Evolutionary conservation across 2,329 filamentous ascomycete species (phyloP), one percentile per base, ranked within the genome.

Genomic region (Epichloe sp.): DNA sequence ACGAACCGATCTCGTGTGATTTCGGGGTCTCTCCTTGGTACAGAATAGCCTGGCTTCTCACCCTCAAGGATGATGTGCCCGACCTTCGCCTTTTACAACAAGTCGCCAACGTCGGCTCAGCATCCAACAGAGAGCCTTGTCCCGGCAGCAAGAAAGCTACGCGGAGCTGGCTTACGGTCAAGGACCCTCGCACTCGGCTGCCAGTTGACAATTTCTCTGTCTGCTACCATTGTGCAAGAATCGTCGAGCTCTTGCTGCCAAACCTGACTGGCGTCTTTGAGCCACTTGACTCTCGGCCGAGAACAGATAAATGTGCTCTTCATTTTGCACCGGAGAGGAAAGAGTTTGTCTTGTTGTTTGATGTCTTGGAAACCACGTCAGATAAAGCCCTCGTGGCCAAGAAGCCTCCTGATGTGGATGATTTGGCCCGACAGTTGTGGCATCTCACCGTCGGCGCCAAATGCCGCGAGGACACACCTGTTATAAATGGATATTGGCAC

Each of bases 21-120:
- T 88, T 96, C 65, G 87, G 86, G 34, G 76, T 80, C 12, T 76
- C 74, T 0, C 79, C 84, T 1, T 96, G 89, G 88, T 84, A 88
- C 59, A 82, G 87, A 31, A 80, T 95, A 40, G 89, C 89, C 1
- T 95, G 86, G 80, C 74, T 90, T 3, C 74, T 95, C 55, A 90
- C 83, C 2, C 70, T 86, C 49, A 88, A 89, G 65, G 79, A 87
- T 57, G 69, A 79, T 12, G 72, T 78, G 17, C 72, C 76, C 3
- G 81, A 88, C 56, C 69, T 93, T 41, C 77, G 78, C 12, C 68
- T 94, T 73, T 73, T 96, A 34, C 79, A 84, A 53, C 76, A 78
- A 38, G 74, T 95, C 36, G 82, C 84, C 5, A 75, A 78, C 10
- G 76, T 88, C 40, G 55, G 59, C 15, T 49, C 60, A 5, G 71